Conservation (phyloP, 108 stramenopile genomes). For the Skeletonema menzelii region DNA sequence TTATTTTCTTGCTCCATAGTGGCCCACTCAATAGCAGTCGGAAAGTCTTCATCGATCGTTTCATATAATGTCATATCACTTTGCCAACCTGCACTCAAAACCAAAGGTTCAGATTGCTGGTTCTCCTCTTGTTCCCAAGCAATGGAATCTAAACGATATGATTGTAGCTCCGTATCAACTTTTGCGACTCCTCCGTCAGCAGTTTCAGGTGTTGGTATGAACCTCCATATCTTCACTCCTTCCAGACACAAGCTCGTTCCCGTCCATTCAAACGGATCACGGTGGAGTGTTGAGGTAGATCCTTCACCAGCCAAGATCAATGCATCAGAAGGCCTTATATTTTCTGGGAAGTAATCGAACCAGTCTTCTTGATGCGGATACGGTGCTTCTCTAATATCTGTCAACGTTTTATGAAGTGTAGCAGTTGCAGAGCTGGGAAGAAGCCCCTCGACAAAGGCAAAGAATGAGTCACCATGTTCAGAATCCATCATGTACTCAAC, state of each 20-base stretch:
- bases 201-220: slow-evolving; percentile 38
- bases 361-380: slow-evolving; percentile 32
- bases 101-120: not conserved
- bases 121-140: slow-evolving; percentile 52
- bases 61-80: slow-evolving; percentile 54
- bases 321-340: slow-evolving; percentile 48
- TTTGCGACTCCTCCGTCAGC: slow-evolving; percentile 17
- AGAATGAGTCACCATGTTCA: slow-evolving; percentile 39
- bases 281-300: slow-evolving; percentile 60
- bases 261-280: slow-evolving; percentile 80
- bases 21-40: slow-evolving; percentile 23
- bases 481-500: slow-evolving; percentile 52
- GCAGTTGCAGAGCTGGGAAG: slow-evolving; percentile 4
- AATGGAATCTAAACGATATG: slow-evolving; percentile 56
- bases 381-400: slow-evolving; percentile 17
- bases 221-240: slow-evolving; percentile 71
- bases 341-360: slow-evolving; percentile 59
- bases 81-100: slow-evolving; percentile 66
- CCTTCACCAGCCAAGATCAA: slow-evolving; percentile 64
- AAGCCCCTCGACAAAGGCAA: slow-evolving; percentile 63
- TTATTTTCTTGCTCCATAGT: slow-evolving; percentile 23
- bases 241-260: slow-evolving; percentile 67
- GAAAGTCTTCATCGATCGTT: slow-evolving; percentile 19
- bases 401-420: slow-evolving; percentile 3
- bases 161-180: slow-evolving; percentile 40